Base-by-base conservation (phyloP, 345 rosid genomes). In the Arabidopsis suecica region DNA sequence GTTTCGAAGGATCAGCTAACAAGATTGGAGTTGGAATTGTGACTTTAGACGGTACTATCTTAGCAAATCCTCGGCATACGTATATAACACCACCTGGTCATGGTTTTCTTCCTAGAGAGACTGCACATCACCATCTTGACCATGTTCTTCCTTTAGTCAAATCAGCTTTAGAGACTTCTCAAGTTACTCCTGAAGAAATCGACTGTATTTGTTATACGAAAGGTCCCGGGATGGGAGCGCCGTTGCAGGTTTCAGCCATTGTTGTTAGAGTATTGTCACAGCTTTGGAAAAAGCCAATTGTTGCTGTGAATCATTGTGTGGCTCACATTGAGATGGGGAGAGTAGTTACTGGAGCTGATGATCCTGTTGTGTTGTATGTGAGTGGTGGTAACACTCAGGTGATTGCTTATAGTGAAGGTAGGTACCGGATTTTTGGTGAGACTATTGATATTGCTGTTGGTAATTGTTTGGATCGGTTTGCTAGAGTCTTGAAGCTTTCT, bases 341-440 rank as follows among this genome's bases (percentile, higher is more conserved):
- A 83, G 82, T 96, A 41, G 97, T 95, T 49, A 95, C 98, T 6
- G 96, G 96, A 49, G 96, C 98, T 0, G 87, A 78, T 81, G 99
- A 91, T 57, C 99, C 98, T 14, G 96, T 93, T 68, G 98, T 93
- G 30, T 50, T 96, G 83, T 96, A 96, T 80, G 99, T 91, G 14
- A 96, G 99, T 40, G 99, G 99, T 51, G 98, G 99, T 55, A 96
- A 96, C 73, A 96, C 99, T n/a, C 97, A 91, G 80, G 98, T 93
- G 20, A 96, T 96, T 82, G 96, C 98, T 0, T 96, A 91, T 36
- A 93, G 98, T 63, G 99, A 93, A 86, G 99, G 97, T n/a, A 71
- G 90, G 42, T 93, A 93, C 47, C 59, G 93, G 18, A 96, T 96
- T 6, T 93, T 96, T 6, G 98, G 98, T 23, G 99, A 93, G 87